Conservation (phyloP, 2,329 filamentous ascomycete species). For the Colletotrichum tabaci region DNA sequence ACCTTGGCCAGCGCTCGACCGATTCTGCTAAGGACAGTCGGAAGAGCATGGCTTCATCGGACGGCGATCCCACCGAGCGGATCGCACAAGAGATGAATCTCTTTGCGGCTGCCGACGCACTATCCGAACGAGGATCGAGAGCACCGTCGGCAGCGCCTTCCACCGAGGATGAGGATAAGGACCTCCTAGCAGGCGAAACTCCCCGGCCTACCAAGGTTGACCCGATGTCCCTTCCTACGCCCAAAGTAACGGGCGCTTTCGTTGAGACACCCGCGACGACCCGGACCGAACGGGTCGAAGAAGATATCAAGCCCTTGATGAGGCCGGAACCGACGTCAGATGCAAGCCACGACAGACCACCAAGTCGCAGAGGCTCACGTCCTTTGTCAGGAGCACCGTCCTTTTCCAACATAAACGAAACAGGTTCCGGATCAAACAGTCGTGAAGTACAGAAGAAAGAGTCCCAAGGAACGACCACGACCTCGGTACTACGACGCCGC, state of each 20-base stretch:
- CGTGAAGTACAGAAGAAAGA: conserved; percentile 19
- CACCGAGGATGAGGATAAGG: conserved; percentile 49
- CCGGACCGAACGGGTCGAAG: conserved; percentile 54
- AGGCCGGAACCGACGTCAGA: conserved; percentile 26
- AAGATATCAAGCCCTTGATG: conserved; percentile 45
- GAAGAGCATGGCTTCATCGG: conserved; percentile 61
- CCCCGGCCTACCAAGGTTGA: conserved; percentile 62
- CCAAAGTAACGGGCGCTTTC: conserved; percentile 68
- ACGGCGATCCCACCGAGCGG: conserved; percentile 69
- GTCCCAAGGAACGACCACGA: conserved; percentile 42
- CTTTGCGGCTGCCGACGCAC: conserved; percentile 68
- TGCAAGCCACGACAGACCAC: conserved; percentile 5
- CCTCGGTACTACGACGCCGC: conserved; percentile 46
- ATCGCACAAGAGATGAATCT: conserved; percentile 71
- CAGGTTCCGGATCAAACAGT: conserved; percentile 20
- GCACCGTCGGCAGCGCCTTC: conserved; percentile 63
- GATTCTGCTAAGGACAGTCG: conserved; percentile 66
- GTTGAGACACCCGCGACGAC: conserved; percentile 69
- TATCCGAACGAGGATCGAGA: conserved; percentile 70
- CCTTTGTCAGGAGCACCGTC: conserved; percentile 17
- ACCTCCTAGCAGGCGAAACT: conserved; percentile 59
- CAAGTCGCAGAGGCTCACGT: conserved; percentile 30
- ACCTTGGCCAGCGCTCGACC: conserved; percentile 57
- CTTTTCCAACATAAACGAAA: conserved; percentile 12
- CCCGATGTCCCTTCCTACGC: conserved; percentile 66